Evolutionary conservation across 352 stramenopile species (phyloP).

Genomic region (Phytophthora sp.): DNA sequence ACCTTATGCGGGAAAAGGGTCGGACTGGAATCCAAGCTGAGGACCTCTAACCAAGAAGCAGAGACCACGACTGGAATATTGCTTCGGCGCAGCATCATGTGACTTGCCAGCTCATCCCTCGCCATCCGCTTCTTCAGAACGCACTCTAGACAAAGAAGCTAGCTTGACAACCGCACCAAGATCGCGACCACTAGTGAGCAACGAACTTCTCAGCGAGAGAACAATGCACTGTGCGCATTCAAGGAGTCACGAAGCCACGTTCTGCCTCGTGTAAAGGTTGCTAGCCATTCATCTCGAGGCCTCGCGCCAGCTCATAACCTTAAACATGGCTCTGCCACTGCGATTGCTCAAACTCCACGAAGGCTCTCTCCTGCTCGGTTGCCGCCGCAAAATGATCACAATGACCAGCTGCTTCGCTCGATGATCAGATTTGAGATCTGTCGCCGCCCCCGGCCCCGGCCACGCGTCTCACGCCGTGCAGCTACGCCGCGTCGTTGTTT

Average conservation of each 20-base stretch:
- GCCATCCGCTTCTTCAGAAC: slow-evolving; percentile 21
- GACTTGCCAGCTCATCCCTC: slow-evolving; percentile 10
- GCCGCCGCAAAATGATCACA: slow-evolving; percentile 16
- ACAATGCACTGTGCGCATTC: slow-evolving; percentile 6
- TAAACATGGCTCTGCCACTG: slow-evolving; percentile 13
- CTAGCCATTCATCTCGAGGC: slow-evolving; percentile 21
- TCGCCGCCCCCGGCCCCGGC: too few relatives aligned
- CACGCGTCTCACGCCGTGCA: too few relatives aligned
- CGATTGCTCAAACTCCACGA: slow-evolving; percentile 23
- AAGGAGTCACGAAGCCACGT: slow-evolving; percentile 8
- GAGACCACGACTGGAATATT: slow-evolving; percentile 11
- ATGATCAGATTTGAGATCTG: slow-evolving; percentile 27
- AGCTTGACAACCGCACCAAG: not conserved
- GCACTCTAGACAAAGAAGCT: slow-evolving; percentile 15
- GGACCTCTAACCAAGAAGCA: slow-evolving; percentile 27
- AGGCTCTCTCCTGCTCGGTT: too few relatives aligned
- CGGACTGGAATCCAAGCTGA: slow-evolving; percentile 11
- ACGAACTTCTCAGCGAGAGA: not conserved
- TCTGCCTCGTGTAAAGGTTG: not conserved
- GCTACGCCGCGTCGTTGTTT: slow-evolving; percentile 22
- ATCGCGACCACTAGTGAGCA: slow-evolving; percentile 7
- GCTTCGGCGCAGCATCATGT: slow-evolving; percentile 1
- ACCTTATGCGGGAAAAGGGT: slow-evolving; percentile 19
- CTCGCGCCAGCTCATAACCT: slow-evolving; percentile 7
- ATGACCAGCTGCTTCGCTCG: not conserved